Evolutionary conservation across 169 alveolate species (phyloP), one percentile per base, ranked within the genome.

Genomic region (Cryptosporidium ubiquitum): DNA sequence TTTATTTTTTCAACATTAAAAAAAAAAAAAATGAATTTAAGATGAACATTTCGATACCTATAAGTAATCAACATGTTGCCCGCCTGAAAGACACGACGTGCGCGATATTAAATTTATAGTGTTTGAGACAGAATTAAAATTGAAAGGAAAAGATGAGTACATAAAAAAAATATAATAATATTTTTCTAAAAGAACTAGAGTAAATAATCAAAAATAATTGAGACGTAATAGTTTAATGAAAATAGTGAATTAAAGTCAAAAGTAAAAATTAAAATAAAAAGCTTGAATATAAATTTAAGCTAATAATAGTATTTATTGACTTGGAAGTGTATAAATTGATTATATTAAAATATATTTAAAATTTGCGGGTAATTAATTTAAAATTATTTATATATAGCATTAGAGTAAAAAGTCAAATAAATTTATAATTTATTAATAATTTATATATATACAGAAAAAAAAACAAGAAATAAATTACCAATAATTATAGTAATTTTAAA

Each of bases 371-470:
- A 55, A 55, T 55, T 55, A 23, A 55, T 55, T 55, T 3, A 1
- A 47, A 14, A 47, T 47, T 47, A 47, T 14, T 3, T 23, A 20
- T 55, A 55, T 55, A 23, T 23, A 55, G 12, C 66, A 55, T 14
- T 16, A 55, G n/a, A 55, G 35, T 55, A 55, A 55, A 55, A 55
- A 55, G 66, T 55, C 66, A 55, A 55, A 55, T 55, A 55, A 2
- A 55, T 42, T 42, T 7, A 12, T 42, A 12, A 12, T 12, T n/a
- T n/a, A n/a, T n/a, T n/a, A 42, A 42, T 42, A 42, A n/a, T n/a
- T 52, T 6, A 52, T n/a, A 9, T 9, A 20, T n/a, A 55, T 3
- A 5, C 2, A 26, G 20, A 26, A 6, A n/a, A 26, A 10, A 10
- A 7, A 55, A 55, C 23, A 5, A 37, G 23, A 23, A 64, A 35